These are phyloP conservation scores for Amanita rubescens DNA, from an alignment of 768 basidiomycete genomes.

Conservation along the genomic window DNA sequence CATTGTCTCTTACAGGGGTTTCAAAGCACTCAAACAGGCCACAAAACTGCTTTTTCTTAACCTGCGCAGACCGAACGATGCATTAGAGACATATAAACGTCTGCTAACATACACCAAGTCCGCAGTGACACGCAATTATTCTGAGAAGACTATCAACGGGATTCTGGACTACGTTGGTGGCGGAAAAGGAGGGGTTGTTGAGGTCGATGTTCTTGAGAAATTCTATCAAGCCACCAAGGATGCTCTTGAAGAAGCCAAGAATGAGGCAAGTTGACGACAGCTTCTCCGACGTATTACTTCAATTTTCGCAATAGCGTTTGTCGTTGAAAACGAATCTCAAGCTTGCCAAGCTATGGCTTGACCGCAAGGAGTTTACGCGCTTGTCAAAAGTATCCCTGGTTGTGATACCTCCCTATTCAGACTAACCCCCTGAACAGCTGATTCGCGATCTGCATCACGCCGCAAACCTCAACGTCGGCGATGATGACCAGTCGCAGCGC, in stretches of 20 bases:
- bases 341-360: conserved; percentile 94
- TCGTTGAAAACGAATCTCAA: conserved; percentile 96
- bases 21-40: conserved; percentile 97
- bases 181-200: conserved; percentile 67
- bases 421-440: conserved; percentile 38
- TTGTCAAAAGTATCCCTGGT: conserved; percentile 58
- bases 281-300: neutral
- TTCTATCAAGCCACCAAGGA: conserved; percentile 94
- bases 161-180: conserved; percentile 98
- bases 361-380: conserved; percentile 83
- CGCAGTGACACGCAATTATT: conserved; percentile 90
- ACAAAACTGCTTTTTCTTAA: conserved; percentile 87
- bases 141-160: conserved; percentile 97
- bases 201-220: conserved; percentile 83
- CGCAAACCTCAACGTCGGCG: conserved; percentile 53
- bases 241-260: conserved; percentile 89
- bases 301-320: conserved; percentile 50
- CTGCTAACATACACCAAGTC: conserved; percentile 93
- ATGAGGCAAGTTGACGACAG: conserved; percentile 57
- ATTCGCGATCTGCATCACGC: conserved; percentile 69
- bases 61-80: conserved; percentile 74
- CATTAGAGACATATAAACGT: conserved; percentile 77
- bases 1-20: conserved; percentile 59
- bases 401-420: neutral
- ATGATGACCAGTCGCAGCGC: conserved; percentile 82